Base-by-base conservation (phyloP, 352 stramenopile genomes). In the Globisporangium parvum region DNA sequence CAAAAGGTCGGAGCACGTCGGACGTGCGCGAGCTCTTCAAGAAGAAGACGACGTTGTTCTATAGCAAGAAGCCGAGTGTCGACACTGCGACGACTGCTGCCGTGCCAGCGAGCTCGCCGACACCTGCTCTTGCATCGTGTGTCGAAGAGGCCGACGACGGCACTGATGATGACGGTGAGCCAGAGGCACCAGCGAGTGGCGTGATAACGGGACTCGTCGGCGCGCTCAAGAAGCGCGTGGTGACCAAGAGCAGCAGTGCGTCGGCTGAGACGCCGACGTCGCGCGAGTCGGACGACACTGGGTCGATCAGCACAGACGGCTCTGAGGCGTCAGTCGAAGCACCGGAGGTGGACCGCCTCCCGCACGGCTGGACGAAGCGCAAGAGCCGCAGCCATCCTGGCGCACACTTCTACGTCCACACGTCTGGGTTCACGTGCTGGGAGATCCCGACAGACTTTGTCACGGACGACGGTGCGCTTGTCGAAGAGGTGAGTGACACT, bases 331-430 rank as follows among this genome's bases (percentile, higher is more conserved):
- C 63, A 2, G 61, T 51, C 1, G 70, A 78, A 57, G 66, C 68
- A 20, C 9, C 42, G 2, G 56, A 60, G 28, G n/a, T n/a, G n/a
- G 53, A 73, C 14, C 51, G 54, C 21, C 53, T 80, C 21, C 74
- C 64, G 42, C 67, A 52, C 3, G 77, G 77, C 17, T 93, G 83
- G 83, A 79, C 62, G 6, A 77, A 77, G 50, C 69, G 83, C 42
- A 73, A 89, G 53, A 93, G 83, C 57, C 79, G 79, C 24, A 70
- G 67, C 20, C 73, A 82, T 46, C 71, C 73, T 17, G 77, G 79
- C 3, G 75, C 78, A 6, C 86, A 75, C 51, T 93, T 88, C 57
- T 87, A 84, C 45, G 83, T 77, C 47, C 69, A 89, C 41, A 56
- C 72, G 35, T 77, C 80, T 10, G 74, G 79, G 15, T 70, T 76